Evolutionary conservation across 176 grass and related monocot species (phyloP), one percentile per base, ranked within the genome.

Genomic region (Tillandsia fasciculata): DNA sequence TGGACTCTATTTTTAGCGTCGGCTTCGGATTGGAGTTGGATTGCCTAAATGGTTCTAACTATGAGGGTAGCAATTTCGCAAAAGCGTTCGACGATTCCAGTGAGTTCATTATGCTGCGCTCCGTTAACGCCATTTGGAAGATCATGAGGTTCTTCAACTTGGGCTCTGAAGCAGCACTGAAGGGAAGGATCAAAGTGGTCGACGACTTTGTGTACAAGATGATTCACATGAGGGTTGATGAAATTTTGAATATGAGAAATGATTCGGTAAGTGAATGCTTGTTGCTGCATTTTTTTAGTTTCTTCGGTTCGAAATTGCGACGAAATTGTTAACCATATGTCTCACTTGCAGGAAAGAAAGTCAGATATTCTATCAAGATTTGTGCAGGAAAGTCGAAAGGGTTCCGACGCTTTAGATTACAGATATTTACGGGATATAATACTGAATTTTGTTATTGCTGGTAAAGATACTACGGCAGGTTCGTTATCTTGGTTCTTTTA

Each of bases 1-100:
- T 93, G 83, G 90, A 89, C 51, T 89, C 90, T 50, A 86, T 89
- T 59, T 86, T 84, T 58, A 78, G 70, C 48, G 73, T 89, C 42
- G 76, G 69, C 1, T 94, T 94, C 51, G 86, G 86, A 3, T 22
- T 64, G 3, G 83, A 94, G 42, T 54, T 94, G 52, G 70, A 84
- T 73, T 78, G 73, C 22, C 15, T 87, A 26, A 53, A 64, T 15
- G 79, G 73, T 24, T 67, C 68, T 0, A 42, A 42, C 33, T 23
- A 51, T 4, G 77, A 74, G 13, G 90, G 90, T 7, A 61, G 27
- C 50, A 64, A 58, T 53, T 94, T 94, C 54, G 77, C 90, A 17
- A 74, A 79, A 11, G 80, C 90, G 11, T 87, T 90, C 49, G 86
- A 94, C 76, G 90, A 86, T 11, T 72, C 86, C n/a, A 89, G 72